Evolutionary conservation across 768 basidiomycete species (phyloP), one percentile per base, ranked within the genome.

Genomic region (Mycena maculata): DNA sequence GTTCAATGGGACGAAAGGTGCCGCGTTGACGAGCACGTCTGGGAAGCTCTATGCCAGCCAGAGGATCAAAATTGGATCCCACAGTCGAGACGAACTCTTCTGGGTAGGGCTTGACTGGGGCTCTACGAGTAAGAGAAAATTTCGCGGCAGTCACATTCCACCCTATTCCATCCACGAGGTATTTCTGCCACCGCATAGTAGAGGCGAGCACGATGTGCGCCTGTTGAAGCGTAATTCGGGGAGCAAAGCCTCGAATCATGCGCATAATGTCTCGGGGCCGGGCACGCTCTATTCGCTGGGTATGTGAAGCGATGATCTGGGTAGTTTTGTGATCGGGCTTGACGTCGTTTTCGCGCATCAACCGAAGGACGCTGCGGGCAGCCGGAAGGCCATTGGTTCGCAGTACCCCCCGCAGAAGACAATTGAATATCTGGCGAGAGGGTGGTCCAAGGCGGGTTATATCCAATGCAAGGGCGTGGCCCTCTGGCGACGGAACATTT

Each of bases 371-470:
- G 49, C 69, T 68, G 22, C 77, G 80, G 59, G 87, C 82, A 38
- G 80, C 83, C 39, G 77, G 65, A 49, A 92, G 76, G 42, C 90
- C 90, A 64, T 81, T 81, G 42, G 78, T 76, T 25, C 73, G 75
- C 60, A 92, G 74, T 23, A 87, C 66, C 41, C 87, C 86, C 54
- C 79, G 78, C 15, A 93, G 77, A 22, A 91, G 76, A 22, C 87
- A 82, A 73, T 94, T 93, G 79, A 92, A 87, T 28, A 92, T 77
- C 56, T 83, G 79, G 39, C 79, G 76, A 9, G 82, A 82, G 36
- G 84, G 83, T 16, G 68, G 67, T 28, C 52, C 58, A 27, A 86
- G 72, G 38, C 66, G 71, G 3, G 77, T 62, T 7, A 75, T 71
- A 33, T 76, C 69, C 57, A 78, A 77, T 27, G 81, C 79, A 25